Evolutionary conservation across 2,329 filamentous ascomycete species (phyloP), one percentile per base, ranked within the genome.

Genomic region (Gnomoniopsis sp.): DNA sequence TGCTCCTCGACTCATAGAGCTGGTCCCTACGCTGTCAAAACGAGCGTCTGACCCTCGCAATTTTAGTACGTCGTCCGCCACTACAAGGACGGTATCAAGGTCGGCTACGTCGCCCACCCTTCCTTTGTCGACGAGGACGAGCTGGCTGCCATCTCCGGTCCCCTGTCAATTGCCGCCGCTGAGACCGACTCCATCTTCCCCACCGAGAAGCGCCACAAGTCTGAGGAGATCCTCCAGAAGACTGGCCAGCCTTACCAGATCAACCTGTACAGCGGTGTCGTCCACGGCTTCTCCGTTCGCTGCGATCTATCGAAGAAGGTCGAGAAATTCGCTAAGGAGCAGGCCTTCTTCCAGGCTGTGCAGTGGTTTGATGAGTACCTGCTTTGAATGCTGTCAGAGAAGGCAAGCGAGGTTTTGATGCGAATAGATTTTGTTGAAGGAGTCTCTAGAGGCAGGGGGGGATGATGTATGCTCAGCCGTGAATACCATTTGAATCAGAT

Each of bases 261-360:
- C 71, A 90, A 82, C 71, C 77, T 96, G 10, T 95, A 84, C 78
- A 85, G 84, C 2, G 84, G 85, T 56, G 85, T 90, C 33, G 73
- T 74, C 57, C 91, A 96, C 71, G 91, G 91, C 0, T 96, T 95
- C 67, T 79, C 86, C 10, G 86, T 92, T 2, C 83, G 90, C 57
- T 80, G 79, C 30, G 88, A 95, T 69, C 60, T 81, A 34, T 79
- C 67, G 61, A 79, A 86, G 63, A 80, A 79, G 70, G 63, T 76
- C 49, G 72, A 83, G 68, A 85, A 82, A 71, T 93, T 82, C 66
- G 87, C 89, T 41, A 93, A 91, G 81, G 89, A 96, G 75, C 85
- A 88, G 74, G 90, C 91, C 6, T 95, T 95, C 70, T 68, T 80
- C 63, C 91, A 95, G 78, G 90, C 90, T 38, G 79, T 92, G 53